Evolutionary conservation across 805 yeast genomes (phyloP), one percentile per base, ranked within the genome.

Genomic region (Ogataea trehalophila): DNA sequence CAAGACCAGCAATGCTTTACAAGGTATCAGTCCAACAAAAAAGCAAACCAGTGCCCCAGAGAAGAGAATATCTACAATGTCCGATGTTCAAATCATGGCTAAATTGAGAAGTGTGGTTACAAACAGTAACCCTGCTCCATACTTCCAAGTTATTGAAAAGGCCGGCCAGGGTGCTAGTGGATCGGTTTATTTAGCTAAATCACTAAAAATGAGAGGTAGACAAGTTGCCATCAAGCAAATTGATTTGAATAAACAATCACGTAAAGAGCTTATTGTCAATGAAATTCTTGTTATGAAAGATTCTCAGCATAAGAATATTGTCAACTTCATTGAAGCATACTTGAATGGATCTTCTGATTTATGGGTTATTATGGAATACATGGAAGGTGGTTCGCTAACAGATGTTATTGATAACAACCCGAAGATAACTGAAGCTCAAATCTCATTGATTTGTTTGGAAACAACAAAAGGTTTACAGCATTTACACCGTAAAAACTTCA

Each of bases 121-220:
- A 54, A 80, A 77, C 57, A 76, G 80, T 39, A 96, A 94, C 68
- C 99, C 99, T n/a, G 75, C 88, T 6, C 85, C 89, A 38, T 76
- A 76, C 50, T 87, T 86, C 70, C 80, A 80, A 59, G 82, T 85
- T 68, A 75, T 87, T 51, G 89, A 84, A 61, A 84, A 85, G 55
- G 94, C 92, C 1, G 99, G 99, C 16, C 98, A 94, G 70, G 99
- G 99, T 60, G 99, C 99, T 0, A 81, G 91, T 53, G 99, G 99
- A 17, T 89, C 95, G 3, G 99, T 94, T 17, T 94, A 86, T 62
- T 72, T 90, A 42, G 97, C 97, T 0, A 83, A 80, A 60, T 76
- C 85, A 41, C 67, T 79, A 42, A 74, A 73, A 46, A 44, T 63
- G 52, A 53, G 58, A 16, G 80, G 81, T 41, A 71, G 74, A 47